Conservation (phyloP, 2,329 filamentous ascomycete genomes). For the Geosmithia flava region DNA sequence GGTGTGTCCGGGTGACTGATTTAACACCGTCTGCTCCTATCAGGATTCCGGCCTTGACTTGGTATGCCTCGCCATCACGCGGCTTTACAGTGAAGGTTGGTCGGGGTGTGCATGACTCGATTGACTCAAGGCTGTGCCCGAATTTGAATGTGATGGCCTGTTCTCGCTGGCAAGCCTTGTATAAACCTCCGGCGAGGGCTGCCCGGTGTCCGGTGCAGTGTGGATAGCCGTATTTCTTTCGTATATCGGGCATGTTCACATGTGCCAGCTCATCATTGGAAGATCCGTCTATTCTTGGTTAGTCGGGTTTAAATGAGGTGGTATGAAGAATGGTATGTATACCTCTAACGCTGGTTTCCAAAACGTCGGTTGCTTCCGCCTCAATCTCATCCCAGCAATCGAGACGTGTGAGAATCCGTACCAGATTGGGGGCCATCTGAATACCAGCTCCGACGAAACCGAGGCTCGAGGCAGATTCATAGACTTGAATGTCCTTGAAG, state of each 20-base stretch:
- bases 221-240: constrained; percentile 56
- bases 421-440: constrained; percentile 73
- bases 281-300: constrained; percentile 40
- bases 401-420: constrained; percentile 59
- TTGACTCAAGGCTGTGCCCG: constrained; percentile 37
- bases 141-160: constrained; percentile 58
- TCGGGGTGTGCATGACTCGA: constrained; percentile 46
- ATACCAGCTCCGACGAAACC: constrained; percentile 79
- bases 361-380: constrained; percentile 57
- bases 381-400: constrained; percentile 65
- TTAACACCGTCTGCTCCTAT: constrained; percentile 46
- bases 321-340: constrained; percentile 10
- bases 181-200: constrained; percentile 57
- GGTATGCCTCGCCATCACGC: constrained; percentile 39
- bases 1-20: constrained; percentile 32
- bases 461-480: constrained; percentile 58
- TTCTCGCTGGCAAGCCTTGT: constrained; percentile 55
- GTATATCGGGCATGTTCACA: constrained; percentile 57
- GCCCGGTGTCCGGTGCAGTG: constrained; percentile 73
- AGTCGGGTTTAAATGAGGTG: too few relatives aligned
- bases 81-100: constrained; percentile 48
- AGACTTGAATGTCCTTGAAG: constrained; percentile 62
- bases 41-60: constrained; percentile 39
- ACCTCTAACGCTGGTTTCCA: constrained; percentile 61
- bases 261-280: constrained; percentile 58